Percentiles rank a stretch among this genome's conserved stretches.
These are phyloP conservation scores for Solanum hybrid DNA, from an alignment of 305 asterid species.

Conservation along the genomic window DNA sequence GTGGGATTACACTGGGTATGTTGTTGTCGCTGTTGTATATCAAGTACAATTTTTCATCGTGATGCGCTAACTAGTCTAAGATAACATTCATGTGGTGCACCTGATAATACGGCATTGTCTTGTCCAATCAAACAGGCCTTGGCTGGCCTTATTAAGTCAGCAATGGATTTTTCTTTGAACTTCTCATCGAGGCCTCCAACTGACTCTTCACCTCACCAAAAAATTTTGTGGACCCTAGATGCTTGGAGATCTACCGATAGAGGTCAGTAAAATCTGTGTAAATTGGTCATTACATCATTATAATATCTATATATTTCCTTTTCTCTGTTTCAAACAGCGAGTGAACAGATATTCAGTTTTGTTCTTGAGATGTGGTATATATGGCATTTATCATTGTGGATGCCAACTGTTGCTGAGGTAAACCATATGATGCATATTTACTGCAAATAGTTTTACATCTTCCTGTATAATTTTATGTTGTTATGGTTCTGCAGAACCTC, in stretches of 20 bases:
- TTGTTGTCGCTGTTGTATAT: background rate
- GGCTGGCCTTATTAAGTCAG: constrained; percentile 34
- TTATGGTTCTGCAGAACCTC: constrained; percentile 24
- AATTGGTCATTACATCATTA: background rate
- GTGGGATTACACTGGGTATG: background rate
- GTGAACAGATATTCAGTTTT: constrained; percentile 47
- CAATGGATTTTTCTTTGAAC: constrained; percentile 44
- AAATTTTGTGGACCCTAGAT: constrained; percentile 67
- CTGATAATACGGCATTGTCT: constrained; percentile 1
- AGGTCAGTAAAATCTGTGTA: constrained; percentile 24
- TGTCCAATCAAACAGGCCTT: constrained; percentile 33
- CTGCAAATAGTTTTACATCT: background rate
- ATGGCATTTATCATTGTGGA: constrained; percentile 90
- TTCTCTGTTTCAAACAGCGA: constrained; percentile 22
- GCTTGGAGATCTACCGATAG: constrained; percentile 48
- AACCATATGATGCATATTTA: background rate
- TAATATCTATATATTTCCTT: background rate
- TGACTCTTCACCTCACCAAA: constrained; percentile 72
- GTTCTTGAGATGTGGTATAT: constrained; percentile 79
- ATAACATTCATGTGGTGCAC: background rate
- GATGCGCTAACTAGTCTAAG: background rate
- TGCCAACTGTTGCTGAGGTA: constrained; percentile 45
- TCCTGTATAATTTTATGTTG: background rate
- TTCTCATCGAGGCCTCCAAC: constrained; percentile 75
- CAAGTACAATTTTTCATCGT: background rate